These are phyloP conservation scores for Volvox reticuliferus DNA, from an alignment of 139 green algal species.

Conservation along the genomic window DNA sequence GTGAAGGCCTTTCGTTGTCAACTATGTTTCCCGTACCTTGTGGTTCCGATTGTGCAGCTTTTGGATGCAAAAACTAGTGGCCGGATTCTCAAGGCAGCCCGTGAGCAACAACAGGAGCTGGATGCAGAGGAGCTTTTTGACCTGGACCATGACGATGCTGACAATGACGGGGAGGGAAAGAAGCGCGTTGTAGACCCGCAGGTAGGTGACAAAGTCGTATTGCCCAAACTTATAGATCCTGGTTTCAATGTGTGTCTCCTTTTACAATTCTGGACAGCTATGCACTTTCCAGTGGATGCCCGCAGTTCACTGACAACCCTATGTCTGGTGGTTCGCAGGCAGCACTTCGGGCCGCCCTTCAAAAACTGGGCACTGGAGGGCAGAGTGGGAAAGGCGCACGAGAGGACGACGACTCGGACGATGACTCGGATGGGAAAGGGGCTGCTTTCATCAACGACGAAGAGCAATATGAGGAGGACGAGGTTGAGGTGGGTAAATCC, in stretches of 20 bases:
- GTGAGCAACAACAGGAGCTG: conserved; percentile 89
- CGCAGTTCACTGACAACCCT: too few species aligned
- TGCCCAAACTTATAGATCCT: too few species aligned
- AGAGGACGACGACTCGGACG: conserved; percentile 41
- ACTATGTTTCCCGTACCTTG: too few species aligned
- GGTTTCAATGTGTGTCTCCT: too few species aligned
- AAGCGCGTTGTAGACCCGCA: neutral
- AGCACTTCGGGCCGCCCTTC: conserved; percentile 5
- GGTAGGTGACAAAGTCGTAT: neutral
- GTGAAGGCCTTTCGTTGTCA: too few species aligned
- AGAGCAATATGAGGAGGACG: conserved; percentile 52
- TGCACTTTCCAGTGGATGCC: too few species aligned
- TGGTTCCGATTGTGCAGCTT: conserved; percentile 36
- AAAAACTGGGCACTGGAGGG: neutral
- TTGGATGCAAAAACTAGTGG: conserved; percentile 72
- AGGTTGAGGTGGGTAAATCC: conserved; percentile 34
- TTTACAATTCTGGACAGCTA: too few species aligned
- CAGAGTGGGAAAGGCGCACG: neutral
- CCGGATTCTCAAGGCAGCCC: conserved; percentile 86
- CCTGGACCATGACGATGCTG: conserved; percentile 4
- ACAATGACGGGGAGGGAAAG: neutral
- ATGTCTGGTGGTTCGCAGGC: neutral
- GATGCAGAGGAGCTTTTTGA: conserved; percentile 69
- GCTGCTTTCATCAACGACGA: conserved; percentile 60
- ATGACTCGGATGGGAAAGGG: conserved; percentile 51